Evolutionary conservation across 2,329 filamentous ascomycete species (phyloP), one percentile per base, ranked within the genome.

Genomic region (Hirsutella thompsonii): DNA sequence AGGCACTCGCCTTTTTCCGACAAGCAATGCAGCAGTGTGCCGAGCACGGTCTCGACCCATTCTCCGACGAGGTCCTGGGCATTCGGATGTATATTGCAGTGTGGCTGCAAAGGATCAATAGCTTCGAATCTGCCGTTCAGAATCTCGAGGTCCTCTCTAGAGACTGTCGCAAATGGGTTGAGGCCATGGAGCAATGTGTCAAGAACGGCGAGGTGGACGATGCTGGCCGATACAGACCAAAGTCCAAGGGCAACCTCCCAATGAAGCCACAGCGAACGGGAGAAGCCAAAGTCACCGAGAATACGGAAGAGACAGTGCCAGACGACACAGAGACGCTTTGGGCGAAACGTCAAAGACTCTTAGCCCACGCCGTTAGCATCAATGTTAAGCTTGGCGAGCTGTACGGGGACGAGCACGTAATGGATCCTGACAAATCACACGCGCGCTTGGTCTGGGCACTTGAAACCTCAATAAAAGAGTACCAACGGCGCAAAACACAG

Each of bases 41-140:
- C 38, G 79, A 86, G 53, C 55, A 83, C 39, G 78, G 79, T 0
- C 76, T 98, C 66, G 87, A 96, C 55, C 86, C 85, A 0, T 93
- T 89, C 57, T 89, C 84, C 4, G 84, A 95, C 51, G 89, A 95
- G 57, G 81, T 95, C 28, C 71, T 95, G 50, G 92, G 92, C 8
- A 79, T 96, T 40, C 86, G 88, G 55, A 80, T 96, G 39, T 79
- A 89, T 56, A 70, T 94, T 8, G 79, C 86, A 1, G 72, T 73
- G 9, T 79, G 94, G 70, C 70, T 94, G 46, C 86, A 95, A 60
- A 81, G 82, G 54, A 75, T 85, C 14, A 72, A 79, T 26, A 76
- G 82, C 52, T 79, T 79, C 53, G 69, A 75, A 19, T 75, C 79
- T 43, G 79, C 88, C 0, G 79, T 85, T 43, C 75, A 85, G 38